phyloP scores from a whole-genome alignment of 768 basidiomycete species.

The Suillus subalutaceus region DNA sequence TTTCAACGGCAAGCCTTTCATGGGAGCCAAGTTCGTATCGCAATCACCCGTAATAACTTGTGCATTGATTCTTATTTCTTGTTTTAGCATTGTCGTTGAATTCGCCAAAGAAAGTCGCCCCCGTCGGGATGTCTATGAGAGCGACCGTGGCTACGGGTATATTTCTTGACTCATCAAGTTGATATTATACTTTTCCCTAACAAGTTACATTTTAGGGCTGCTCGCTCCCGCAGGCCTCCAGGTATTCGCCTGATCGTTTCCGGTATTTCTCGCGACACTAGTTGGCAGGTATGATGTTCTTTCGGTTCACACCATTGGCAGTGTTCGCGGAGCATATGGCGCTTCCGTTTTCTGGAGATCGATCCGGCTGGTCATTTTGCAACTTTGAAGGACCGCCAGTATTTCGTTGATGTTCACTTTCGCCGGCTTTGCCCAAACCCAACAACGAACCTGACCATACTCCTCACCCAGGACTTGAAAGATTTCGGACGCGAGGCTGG shows the following conservation, averaged over 20 bases:
- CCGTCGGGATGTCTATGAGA: constrained; percentile 75
- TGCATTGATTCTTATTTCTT: neutral
- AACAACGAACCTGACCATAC: constrained; percentile 21
- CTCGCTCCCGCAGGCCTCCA: constrained; percentile 75
- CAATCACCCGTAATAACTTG: neutral
- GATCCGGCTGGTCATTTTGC: constrained; percentile 3
- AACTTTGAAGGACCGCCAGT: constrained; percentile 1
- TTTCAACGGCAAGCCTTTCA: constrained; percentile 86
- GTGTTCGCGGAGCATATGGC: constrained; percentile 3
- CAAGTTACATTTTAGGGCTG: constrained; percentile 40
- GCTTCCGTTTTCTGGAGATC: constrained; percentile 2
- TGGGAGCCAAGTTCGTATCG: constrained; percentile 75
- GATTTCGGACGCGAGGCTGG: constrained; percentile 96
- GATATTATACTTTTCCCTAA: constrained; percentile 13
- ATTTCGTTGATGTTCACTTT: constrained; percentile 11
- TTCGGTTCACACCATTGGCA: constrained; percentile 24
- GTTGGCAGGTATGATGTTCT: constrained; percentile 91
- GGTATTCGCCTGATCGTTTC: constrained; percentile 85
- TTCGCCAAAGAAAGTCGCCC: constrained; percentile 93
- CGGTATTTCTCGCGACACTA: constrained; percentile 91
- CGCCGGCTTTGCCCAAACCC: constrained; percentile 16
- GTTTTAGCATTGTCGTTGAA: constrained; percentile 86
- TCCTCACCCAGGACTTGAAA: constrained; percentile 83
- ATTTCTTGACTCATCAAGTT: constrained; percentile 5
- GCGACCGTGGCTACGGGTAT: constrained; percentile 59